These are phyloP conservation scores for Xerocomus alliaceus DNA, from an alignment of 1,284 basidiomycete species.

Conservation along the genomic window DNA sequence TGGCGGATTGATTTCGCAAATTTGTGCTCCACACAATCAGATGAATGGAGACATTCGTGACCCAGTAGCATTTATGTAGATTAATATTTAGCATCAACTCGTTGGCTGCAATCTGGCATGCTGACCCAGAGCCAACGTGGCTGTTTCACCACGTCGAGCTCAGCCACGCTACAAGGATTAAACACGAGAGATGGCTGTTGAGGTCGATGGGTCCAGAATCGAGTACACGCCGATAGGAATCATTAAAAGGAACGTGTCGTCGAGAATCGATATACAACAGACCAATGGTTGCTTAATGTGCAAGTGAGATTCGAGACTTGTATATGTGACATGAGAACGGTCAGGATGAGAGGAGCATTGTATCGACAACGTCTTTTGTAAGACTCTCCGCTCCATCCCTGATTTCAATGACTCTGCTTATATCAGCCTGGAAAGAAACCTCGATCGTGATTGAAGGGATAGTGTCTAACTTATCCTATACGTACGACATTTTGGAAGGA, in stretches of 20 bases:
- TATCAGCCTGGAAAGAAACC: constrained; percentile 58
- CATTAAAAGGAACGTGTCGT: neutral
- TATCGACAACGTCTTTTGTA: constrained; percentile 74
- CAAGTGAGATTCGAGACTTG: neutral
- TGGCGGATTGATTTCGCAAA: too few relatives aligned
- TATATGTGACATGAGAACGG: neutral
- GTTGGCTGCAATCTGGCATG: too few relatives aligned
- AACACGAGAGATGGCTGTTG: too few relatives aligned
- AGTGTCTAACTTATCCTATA: constrained; percentile 12
- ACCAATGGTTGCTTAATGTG: neutral
- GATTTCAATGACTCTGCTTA: constrained; percentile 80
- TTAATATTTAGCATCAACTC: too few relatives aligned
- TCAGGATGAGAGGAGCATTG: constrained; percentile 55
- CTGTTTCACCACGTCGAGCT: too few relatives aligned
- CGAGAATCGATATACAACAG: neutral
- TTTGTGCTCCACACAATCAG: too few relatives aligned
- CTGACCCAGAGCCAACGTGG: too few relatives aligned
- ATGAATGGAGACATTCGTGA: too few relatives aligned
- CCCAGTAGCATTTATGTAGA: too few relatives aligned
- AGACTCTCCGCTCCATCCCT: constrained; percentile 82
- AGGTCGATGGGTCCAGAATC: neutral
- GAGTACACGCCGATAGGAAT: neutral
- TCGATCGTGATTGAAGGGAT: constrained; percentile 1
- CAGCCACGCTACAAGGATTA: too few relatives aligned
- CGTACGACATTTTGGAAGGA: constrained; percentile 80